Evolutionary conservation across 441 rosid genomes (phyloP).

Genomic region (Cnidoscolus chayamansa): DNA sequence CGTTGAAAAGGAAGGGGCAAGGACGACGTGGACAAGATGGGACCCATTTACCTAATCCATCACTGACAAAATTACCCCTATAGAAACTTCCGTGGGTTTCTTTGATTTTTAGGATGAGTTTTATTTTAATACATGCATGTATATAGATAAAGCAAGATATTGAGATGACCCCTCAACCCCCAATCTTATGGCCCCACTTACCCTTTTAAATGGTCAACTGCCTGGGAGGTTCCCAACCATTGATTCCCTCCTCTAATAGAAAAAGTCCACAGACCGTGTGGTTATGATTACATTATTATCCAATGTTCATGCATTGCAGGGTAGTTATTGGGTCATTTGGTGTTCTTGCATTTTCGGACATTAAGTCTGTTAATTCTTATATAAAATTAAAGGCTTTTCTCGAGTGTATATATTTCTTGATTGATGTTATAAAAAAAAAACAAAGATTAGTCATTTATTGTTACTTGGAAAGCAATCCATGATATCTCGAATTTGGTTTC

Average conservation of each 20-base stretch:
- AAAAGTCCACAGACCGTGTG: slow-evolving; percentile 23
- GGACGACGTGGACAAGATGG: slow-evolving; percentile 2
- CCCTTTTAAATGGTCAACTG: slow-evolving; percentile 25
- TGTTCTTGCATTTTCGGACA: neutral
- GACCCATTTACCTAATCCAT: slow-evolving; percentile 36
- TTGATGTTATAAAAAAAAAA: neutral
- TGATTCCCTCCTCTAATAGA: neutral
- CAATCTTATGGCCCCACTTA: slow-evolving; percentile 18
- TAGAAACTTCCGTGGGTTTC: neutral
- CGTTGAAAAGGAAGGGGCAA: neutral
- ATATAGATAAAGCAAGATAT: slow-evolving; percentile 1
- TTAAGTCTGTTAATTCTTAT: too few species aligned
- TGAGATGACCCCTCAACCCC: slow-evolving; percentile 26
- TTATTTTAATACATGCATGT: neutral
- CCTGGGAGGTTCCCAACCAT: slow-evolving; percentile 23
- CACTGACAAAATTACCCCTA: slow-evolving; percentile 27
- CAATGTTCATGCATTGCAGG: slow-evolving; percentile 6
- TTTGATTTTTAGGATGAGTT: neutral
- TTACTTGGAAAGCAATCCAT: neutral
- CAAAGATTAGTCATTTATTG: slow-evolving; percentile 8
- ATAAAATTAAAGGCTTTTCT: too few species aligned
- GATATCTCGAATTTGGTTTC: neutral
- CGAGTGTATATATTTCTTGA: neutral
- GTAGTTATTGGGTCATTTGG: slow-evolving; percentile 9
- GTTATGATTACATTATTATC: slow-evolving; percentile 12